Base-by-base conservation (phyloP, 2,329 filamentous ascomycete species). In the Phialophora chinensis region DNA sequence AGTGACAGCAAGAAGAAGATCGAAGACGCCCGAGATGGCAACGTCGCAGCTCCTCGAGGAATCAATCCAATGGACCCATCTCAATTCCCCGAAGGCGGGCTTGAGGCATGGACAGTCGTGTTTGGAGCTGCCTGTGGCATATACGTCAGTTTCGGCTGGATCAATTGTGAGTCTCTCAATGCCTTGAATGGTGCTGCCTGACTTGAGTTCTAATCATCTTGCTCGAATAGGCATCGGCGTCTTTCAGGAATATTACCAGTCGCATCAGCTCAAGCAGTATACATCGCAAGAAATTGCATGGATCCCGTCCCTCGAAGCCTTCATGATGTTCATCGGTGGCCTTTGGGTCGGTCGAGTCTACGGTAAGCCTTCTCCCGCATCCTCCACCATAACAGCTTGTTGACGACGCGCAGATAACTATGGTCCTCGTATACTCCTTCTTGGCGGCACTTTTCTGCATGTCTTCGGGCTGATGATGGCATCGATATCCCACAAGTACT, bases 191-290 rank as follows among this genome's bases (percentile, higher is more conserved):
- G 10, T 17, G 5, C 5, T n/a, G 38, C 27, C 2, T 31, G 44
- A 20, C 23, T 25, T 29, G 17, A 8, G 2, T 29, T 42, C 44
- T 61, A 42, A 61, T 38, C 23, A 23, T 2, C 52, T 44, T 7
- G 17, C 38, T 20, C 7, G 17, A 27, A 20, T 31, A 72, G 73
- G 72, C 33, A 76, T 82, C 17, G 86, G 86, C 11, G 78, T 84
- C 17, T 88, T 88, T 71, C 86, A 88, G 72, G 81, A 83, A n/a
- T 87, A 87, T 73, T 89, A 88, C 71, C 77, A 86, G 66, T 79
- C 75, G 3, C 76, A 83, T 8, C 80, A 84, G 23, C 76, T 88
- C 2, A 74, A 72, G 10, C 59, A 79, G 1, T 85, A 86, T 68
- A 83, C 84, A 0, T 73, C 84, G 0, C 85, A 83, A 62, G 83